Base-by-base conservation (phyloP, 2,329 filamentous ascomycete genomes). In the Arthrinium puccinioides region DNA sequence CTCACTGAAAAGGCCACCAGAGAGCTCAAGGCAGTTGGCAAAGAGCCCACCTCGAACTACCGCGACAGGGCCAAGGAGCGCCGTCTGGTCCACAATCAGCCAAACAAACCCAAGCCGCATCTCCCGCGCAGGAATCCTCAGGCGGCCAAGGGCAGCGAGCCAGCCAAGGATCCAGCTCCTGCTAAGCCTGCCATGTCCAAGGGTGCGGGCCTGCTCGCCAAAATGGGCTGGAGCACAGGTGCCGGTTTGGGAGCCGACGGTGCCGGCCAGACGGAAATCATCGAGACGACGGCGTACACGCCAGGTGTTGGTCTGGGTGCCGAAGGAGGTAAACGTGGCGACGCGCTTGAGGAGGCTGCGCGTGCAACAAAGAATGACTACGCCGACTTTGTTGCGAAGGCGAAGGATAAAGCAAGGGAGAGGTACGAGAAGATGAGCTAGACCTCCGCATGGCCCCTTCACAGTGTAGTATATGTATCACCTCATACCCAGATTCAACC, bases 191-290 rank as follows among this genome's bases (percentile, higher is more conserved):
- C 55, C 34, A 61, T 66, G 41, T 79, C 76, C 24, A 84, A 82
- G 56, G 80, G 81, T 10, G 78, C 78, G 0, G 75, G 76, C 4
- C 68, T 86, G 52, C 64, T 87, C 26, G 76, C 78, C 26, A 86
- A 85, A 64, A 83, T 84, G 76, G 82, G 82, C 19, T 86, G 81
- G 81, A 76, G 64, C 16, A 65, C 70, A 1, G 82, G 82, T 8
- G 67, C 72, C 39, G 81, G 82, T 0, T 64, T 86, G 4, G 82
- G 82, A 3, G 77, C 73, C 0, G 69, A 73, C 31, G 77, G 76
- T 6, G 69, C 70, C 6, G 82, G 82, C 0, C 69, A 75, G 29
- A 82, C 74, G 0, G 73, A 80, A 35, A 77, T 76, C 4, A 75
- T 86, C 37, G 69, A 72, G 21, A 79, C 79, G 10, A 71, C 75